Base-by-base conservation (phyloP, 106 monocot species). In the Dioscorea dumetorum region DNA sequence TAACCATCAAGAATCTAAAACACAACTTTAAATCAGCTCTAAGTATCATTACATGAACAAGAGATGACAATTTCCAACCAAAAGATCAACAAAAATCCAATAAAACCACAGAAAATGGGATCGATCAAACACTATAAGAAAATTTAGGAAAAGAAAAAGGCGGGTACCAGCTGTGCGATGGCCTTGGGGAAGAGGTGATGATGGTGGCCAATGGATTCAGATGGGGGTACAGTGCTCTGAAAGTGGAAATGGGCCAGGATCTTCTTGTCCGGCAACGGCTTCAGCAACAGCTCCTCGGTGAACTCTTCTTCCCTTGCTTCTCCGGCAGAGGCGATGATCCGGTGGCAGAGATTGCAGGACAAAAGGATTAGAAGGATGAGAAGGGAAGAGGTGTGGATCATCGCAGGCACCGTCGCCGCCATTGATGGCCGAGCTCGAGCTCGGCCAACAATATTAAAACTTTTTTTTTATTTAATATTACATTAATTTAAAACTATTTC, bases 151-250 rank as follows among this genome's bases (percentile, higher is more conserved):
- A 16, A 8, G 41, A 15, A 64, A 0, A 15, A 48, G 2, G 4
- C n/a, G n/a, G 22, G 22, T 80, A 91, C 95, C 83, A 97, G 72
- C 75, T 97, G 95, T 12, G 91, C 78, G 60, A 92, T 86, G 64
- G 91, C 83, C 78, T 95, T 97, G 72, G 95, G 95, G 79, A 97
- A 97, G 73, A 97, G 66, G 50, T 71, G 79, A 60, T 97, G 97
- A 72, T 97, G 97, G 61, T 76, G 77, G 12, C 91, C 91, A 41
- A 80, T 82, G 62, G 76, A 52, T n/a, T 58, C 48, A 4, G 86
- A 84, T 3, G 80, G 67, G n/a, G 87, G 77, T 9, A 89, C 78
- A 6, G 49, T 57, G 69, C 72, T 89, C 74, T 81, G 69, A 72
- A 97, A 97, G 74, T 92, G 86, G 84, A 97, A 97, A 60, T 92